Conservation (phyloP, 2,329 filamentous ascomycete genomes). For the Hypoxylon sp. region DNA sequence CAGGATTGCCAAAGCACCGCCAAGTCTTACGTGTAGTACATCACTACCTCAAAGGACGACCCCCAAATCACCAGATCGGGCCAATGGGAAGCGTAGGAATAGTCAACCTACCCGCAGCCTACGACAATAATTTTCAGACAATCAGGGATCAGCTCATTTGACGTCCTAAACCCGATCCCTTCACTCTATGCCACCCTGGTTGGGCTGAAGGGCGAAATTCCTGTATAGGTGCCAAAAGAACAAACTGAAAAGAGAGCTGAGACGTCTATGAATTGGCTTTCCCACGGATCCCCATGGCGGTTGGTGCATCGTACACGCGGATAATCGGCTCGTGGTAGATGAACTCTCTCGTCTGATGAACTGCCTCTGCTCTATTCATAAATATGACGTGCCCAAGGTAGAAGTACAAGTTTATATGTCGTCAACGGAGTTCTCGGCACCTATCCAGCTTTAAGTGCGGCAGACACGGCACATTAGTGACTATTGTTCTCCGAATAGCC, state of each 20-base stretch:
- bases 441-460: conserved; percentile 15
- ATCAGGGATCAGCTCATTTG: conserved; percentile 37
- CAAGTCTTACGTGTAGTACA: not conserved
- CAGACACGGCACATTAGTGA: conserved; percentile 25
- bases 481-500: conserved; percentile 7
- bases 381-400: not conserved
- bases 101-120: conserved; percentile 11
- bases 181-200: conserved; percentile 12
- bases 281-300: conserved; percentile 5
- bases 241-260: conserved; percentile 25
- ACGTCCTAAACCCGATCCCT: conserved; percentile 24
- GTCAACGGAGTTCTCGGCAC: conserved; percentile 28
- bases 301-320: conserved; percentile 8
- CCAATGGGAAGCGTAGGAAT: conserved; percentile 38
- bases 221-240: not conserved
- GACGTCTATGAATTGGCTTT: conserved; percentile 23
- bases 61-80: conserved; percentile 31
- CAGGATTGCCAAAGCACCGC: not conserved
- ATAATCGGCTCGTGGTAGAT: conserved; percentile 1
- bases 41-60: conserved; percentile 5
- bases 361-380: conserved; percentile 4
- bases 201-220: conserved; percentile 24
- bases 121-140: conserved; percentile 20
- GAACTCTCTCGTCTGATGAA: not conserved
- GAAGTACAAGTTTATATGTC: conserved; percentile 1